Base-by-base conservation (phyloP, 768 basidiomycete species). In the Trametes elegans region DNA sequence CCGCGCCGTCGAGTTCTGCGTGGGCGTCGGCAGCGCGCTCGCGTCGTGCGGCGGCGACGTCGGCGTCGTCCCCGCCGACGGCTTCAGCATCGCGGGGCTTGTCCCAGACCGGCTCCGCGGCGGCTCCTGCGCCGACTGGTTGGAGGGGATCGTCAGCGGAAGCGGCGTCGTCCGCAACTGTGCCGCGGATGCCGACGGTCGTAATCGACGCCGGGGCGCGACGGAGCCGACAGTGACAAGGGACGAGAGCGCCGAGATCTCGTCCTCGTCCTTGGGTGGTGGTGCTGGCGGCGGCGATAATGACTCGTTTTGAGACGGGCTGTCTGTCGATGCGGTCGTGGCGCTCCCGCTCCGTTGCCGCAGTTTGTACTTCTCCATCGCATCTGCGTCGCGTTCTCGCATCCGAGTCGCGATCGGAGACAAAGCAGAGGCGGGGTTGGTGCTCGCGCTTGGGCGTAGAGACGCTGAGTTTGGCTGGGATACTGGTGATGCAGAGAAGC, bases 341-440 rank as follows among this genome's bases (percentile, higher is more conserved):
- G 78, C 83, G 63, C 89, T 90, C 45, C 88, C 90, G 66, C 90
- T 93, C 53, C 91, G 81, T 73, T 88, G 89, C 53, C 91, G 81
- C 57, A 81, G 77, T 67, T 90, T 76, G 66, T 91, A 93, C 64
- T 91, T 89, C 68, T 91, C 90, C 77, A 88, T 90, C 32, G 91
- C 92, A 66, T 87, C 88, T 18, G 90, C 90, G 66, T 93, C 91
- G 53, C 84, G 79, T 71, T 91, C 87, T 61, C 85, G 82, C 78
- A 93, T 85, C 29, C 90, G 87, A 62, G 75, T 86, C 26, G 85
- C 88, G 53, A 93, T 80, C 3, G 90, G 91, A 3, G 91, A 88
- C 49, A 92, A 68, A 21, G 82, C 82, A 38, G 79, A 78, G 18
- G 73, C 67, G 23, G 74, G 61, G 64, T 69, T 71, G 31, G 55